Percentiles rank a stretch among this genome's conserved stretches.
These are phyloP conservation scores for Saccharomyces hybrid DNA, from an alignment of 1,139 yeast genomes.

Conservation along the genomic window DNA sequence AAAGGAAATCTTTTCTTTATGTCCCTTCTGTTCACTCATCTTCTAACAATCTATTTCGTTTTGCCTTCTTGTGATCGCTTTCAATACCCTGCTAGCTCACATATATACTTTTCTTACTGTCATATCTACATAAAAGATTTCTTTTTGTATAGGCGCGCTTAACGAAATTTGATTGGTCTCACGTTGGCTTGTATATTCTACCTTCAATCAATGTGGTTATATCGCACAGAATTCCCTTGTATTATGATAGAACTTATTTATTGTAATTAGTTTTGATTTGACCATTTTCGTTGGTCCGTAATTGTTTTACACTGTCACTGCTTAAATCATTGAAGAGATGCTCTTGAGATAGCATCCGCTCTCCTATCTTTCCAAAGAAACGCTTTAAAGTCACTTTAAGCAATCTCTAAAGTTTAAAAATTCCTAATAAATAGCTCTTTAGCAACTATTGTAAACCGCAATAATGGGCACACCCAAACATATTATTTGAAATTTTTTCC, in stretches of 20 bases:
- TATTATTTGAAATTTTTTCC: neutral
- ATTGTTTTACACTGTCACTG: neutral
- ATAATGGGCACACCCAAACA: neutral
- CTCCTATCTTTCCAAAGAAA: neutral
- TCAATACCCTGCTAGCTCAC: neutral
- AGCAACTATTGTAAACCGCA: neutral
- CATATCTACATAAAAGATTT: neutral
- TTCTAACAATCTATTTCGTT: neutral
- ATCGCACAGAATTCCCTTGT: neutral
- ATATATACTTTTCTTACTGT: neutral
- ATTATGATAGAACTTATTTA: no score
- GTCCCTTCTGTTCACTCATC: neutral
- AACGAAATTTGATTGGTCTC: neutral
- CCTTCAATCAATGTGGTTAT: neutral
- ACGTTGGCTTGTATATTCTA: neutral
- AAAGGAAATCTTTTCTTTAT: neutral
- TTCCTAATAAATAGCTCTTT: neutral
- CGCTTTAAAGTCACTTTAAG: neutral
- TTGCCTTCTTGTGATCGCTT: neutral
- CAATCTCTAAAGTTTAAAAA: neutral
- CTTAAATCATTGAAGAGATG: neutral
- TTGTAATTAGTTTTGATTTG: neutral
- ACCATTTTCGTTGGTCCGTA: neutral
- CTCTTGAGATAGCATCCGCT: neutral
- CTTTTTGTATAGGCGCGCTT: neutral